Base-by-base conservation (phyloP, 768 basidiomycete species). In the Agaricus blazei region DNA sequence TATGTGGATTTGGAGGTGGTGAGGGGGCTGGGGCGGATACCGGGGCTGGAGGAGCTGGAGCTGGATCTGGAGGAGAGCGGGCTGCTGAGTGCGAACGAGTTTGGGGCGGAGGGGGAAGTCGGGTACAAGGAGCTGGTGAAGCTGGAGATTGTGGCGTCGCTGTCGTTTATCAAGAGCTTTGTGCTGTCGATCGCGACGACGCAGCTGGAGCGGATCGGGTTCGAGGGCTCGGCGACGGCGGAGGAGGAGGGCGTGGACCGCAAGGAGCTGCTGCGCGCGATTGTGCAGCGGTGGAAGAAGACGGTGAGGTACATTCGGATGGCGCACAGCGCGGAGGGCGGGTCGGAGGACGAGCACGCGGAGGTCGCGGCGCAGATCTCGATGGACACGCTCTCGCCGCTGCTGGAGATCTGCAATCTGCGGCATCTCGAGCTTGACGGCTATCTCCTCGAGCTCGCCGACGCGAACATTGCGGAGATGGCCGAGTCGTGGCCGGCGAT, bases 401-500 rank as follows among this genome's bases (percentile, higher is more conserved):
- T 68, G n/a, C 55, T 66, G 15, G 59, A 62, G 1, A 48, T 68
- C 4, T 48, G 54, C 1, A 53, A 61, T 2, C 59, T 70, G 15
- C 59, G 53, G 5, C 64, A 66, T 45, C 51, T 70, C 34, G 53
- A 65, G 40, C 29, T 70, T 27, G 68, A 68, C 26, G 66, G 67
- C 0, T 69, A 68, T 48, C 31, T 56, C 12, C 63, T 67, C 59
- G 59, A 65, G 12, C 52, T 70, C 2, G 62, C 58, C 8, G 64
- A 69, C 42, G 54, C 58, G 8, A 60, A 66, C 45, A 48, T 70
- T n/a, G 49, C 38, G 31, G 60, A 59, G 11, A 58, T 67, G n/a
- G 68, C 64, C 1, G 54, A 47, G 4, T 64, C 65, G 3, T 70
- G 69, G 69, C 66, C 66, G 14, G 56, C 62, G 3, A 56, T 69